Percentiles rank a stretch among this genome's conserved stretches.
Evolutionary conservation across 495 filamentous ascomycete species (phyloP).

Genomic region (Trichoderma reesei): DNA sequence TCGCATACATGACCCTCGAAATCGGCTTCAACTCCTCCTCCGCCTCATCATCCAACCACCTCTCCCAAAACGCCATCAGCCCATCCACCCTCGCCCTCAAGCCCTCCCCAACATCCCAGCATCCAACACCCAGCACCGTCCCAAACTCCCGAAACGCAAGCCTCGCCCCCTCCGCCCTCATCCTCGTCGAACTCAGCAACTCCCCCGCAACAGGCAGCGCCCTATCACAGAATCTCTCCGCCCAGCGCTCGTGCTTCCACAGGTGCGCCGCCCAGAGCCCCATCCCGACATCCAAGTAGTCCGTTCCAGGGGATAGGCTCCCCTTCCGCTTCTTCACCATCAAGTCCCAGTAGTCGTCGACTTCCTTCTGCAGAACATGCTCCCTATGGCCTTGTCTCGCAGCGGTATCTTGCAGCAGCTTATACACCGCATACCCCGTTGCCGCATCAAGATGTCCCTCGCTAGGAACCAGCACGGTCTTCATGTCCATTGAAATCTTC

Average conservation of each 20-base stretch:
- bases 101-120: slow-evolving; percentile 37
- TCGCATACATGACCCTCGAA: slow-evolving; percentile 56
- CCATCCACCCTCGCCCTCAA: slow-evolving; percentile 31
- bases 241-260: slow-evolving; percentile 43
- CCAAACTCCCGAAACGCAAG: slow-evolving; percentile 60
- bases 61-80: slow-evolving; percentile 46
- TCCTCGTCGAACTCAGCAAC: no score
- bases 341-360: slow-evolving; percentile 49
- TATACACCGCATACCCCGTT: slow-evolving; percentile 49
- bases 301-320: slow-evolving; percentile 39
- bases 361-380: slow-evolving; percentile 38
- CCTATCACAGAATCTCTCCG: slow-evolving; percentile 29
- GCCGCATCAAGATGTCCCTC: slow-evolving; percentile 56
- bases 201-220: slow-evolving; percentile 38
- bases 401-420: slow-evolving; percentile 41
- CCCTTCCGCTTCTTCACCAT: slow-evolving; percentile 42
- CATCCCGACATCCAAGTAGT: slow-evolving; percentile 57
- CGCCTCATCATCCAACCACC: slow-evolving; percentile 28
- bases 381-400: slow-evolving; percentile 20
- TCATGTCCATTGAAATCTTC: slow-evolving; percentile 51
- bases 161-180: no score
- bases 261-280: slow-evolving; percentile 55
- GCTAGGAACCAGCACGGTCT: slow-evolving; percentile 37
- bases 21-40: slow-evolving; percentile 48
- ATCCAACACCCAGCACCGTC: slow-evolving; percentile 45